Evolutionary conservation across 2,329 filamentous ascomycete genomes (phyloP), one percentile per base, ranked within the genome.

Genomic region (Balansia obtecta): DNA sequence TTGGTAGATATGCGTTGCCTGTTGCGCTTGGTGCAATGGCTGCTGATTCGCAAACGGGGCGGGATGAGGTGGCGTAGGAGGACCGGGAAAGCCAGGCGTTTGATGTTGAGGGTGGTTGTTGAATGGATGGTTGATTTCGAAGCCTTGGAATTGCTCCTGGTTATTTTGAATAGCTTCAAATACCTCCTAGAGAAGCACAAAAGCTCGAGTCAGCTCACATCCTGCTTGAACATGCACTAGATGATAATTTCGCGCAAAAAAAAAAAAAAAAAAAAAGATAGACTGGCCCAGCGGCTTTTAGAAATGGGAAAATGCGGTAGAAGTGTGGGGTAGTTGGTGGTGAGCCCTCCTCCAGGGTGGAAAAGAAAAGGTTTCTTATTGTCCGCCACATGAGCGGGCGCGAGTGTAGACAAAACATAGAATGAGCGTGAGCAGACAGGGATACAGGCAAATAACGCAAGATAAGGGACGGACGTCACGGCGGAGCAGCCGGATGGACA

Each of bases 11-110:
- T 54, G 58, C 42, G 58, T 57, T 42, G 55, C 55, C 42, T 58
- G 58, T 15, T 61, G 59, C 49, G 55, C 57, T 34, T 57, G 56
- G 9, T 52, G 55, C 13, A 55, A 56, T 38, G 52, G 53, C 46
- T 55, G 63, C 27, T 58, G 62, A 22, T 55, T 54, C 46, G 55
- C 55, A 50, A 60, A 65, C 34, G 65, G 49, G 55, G 54, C 53
- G 16, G 71, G 68, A 46, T 68, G 71, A 5, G 76, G 76, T 16
- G 75, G 76, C 11, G 75, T 78, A 2, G 75, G 74, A 32, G 76
- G 75, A 3, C 71, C 68, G 7, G 71, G 69, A 50, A 65, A 60
- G 49, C 49, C 45, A 51, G 65, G 61, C 40, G 60, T 59, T 4
- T 53, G 55, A 12, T 58, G 56, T 12, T 55, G 59, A 49, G 64